Base-by-base conservation (phyloP, 129 eudicot species). In the Escallonia rubra region DNA sequence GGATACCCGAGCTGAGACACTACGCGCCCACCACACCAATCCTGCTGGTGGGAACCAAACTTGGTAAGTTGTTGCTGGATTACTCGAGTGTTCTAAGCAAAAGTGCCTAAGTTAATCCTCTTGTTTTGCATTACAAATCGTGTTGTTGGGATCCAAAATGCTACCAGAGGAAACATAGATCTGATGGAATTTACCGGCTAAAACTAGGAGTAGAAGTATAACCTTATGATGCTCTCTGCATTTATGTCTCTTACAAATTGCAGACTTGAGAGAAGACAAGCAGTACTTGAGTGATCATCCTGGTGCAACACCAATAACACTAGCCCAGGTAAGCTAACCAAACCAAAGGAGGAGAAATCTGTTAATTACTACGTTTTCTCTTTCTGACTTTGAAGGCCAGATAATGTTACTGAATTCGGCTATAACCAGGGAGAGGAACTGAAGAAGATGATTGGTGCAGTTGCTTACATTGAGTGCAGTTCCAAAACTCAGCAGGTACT, bases 41-140 rank as follows among this genome's bases (percentile, higher is more conserved):
- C 68, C 77, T 90, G 45, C 90, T 90, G 23, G 96, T 90, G 8
- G 96, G 96, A 48, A 90, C 94, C n/a, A 90, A 90, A 56, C 79
- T 90, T 6, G 96, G 96, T 90, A 70, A 66, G 83, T 54, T 55
- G 34, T 23, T 23, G 1, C 34, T 23, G 34, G 34, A 23, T 23
- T 23, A 23, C 34, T 23, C n/a, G 34, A 23, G 34, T 23, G 34
- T 23, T 23, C 34, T 23, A 23, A 23, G 34, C 34, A 23, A 23
- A 23, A 23, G 34, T 23, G 34, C 34, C 34, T 23, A 23, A 23
- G 34, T 23, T 23, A 23, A 23, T 23, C 34, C 34, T 23, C 34
- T 23, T 23, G 34, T 23, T 23, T 23, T 23, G 1, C 34, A 23
- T 23, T 23, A 0, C 34, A 23, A 23, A 23, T 23, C 1, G 34